Percentiles rank a stretch among this genome's conserved stretches.
Evolutionary conservation across 1,284 basidiomycete genomes (phyloP).

Genomic region (Ustilago tritici): DNA sequence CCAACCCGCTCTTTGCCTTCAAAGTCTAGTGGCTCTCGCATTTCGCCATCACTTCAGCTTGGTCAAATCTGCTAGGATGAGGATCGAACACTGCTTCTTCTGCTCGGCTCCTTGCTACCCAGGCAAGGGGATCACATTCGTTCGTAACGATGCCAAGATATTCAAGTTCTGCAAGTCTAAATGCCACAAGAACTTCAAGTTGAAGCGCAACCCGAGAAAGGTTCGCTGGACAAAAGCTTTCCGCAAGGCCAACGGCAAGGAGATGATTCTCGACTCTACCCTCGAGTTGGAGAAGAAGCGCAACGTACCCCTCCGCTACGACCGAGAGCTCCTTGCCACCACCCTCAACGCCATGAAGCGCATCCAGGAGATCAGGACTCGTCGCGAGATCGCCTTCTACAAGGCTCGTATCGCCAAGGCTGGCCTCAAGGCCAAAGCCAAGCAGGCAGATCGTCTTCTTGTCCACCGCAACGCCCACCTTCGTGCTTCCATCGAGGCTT

Average conservation of each 20-base stretch:
- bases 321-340: slow-evolving; percentile 90
- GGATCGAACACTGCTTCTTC: slow-evolving; percentile 72
- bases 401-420: slow-evolving; percentile 67
- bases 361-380: slow-evolving; percentile 89
- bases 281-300: slow-evolving; percentile 99
- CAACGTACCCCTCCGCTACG: slow-evolving; percentile 97
- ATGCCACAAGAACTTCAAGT: slow-evolving; percentile 75
- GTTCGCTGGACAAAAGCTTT: slow-evolving; percentile 99
- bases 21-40: too few relatives aligned
- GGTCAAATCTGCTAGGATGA: slow-evolving; percentile 29
- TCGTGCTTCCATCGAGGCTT: slow-evolving; percentile 54
- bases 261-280: slow-evolving; percentile 99
- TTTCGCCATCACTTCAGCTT: too few relatives aligned
- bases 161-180: slow-evolving; percentile 68
- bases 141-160: slow-evolving; percentile 69
- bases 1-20: too few relatives aligned
- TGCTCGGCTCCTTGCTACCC: slow-evolving; percentile 95
- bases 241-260: slow-evolving; percentile 97
- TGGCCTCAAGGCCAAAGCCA: slow-evolving; percentile 60
- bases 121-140: slow-evolving; percentile 76
- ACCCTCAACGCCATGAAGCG: slow-evolving; percentile 99
- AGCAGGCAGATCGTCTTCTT: slow-evolving; percentile 60
- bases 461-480: slow-evolving; percentile 66
- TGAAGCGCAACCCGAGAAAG: slow-evolving; percentile 99
- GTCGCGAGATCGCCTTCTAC: slow-evolving; percentile 93